Evolutionary conservation across 257 asterid species (phyloP).

Genomic region (Solanum habrochaites): DNA sequence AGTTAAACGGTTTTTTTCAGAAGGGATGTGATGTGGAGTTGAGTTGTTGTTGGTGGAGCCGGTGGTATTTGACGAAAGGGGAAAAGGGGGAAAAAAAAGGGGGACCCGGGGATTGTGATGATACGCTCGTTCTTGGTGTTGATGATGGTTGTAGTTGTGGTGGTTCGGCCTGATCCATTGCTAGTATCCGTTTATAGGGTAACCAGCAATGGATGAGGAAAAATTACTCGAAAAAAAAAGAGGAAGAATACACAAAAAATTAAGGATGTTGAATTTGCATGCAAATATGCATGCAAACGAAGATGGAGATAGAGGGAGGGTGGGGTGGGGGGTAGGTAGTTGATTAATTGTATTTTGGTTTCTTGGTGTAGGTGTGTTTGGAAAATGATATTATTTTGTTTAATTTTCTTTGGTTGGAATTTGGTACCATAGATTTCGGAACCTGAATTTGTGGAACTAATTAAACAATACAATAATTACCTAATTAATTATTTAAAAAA

Average conservation of each 20-base stretch:
- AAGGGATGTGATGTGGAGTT: too few relatives aligned
- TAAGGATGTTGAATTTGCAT: not conserved
- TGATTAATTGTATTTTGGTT: not conserved
- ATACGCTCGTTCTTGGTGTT: not conserved
- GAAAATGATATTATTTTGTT: not conserved
- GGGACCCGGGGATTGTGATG: too few relatives aligned
- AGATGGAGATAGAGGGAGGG: not conserved
- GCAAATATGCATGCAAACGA: not conserved
- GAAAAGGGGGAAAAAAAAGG: too few relatives aligned
- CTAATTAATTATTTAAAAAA: not conserved
- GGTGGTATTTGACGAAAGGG: too few relatives aligned
- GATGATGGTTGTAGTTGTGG: not conserved
- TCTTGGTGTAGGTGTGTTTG: not conserved
- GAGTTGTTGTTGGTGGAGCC: not conserved
- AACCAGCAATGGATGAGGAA: not conserved
- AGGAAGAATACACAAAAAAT: not conserved
- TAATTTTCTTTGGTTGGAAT: not conserved
- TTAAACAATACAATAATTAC: not conserved
- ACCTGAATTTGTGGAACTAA: not conserved
- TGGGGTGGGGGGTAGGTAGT: not conserved
- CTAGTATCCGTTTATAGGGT: not conserved
- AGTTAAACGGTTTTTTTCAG: constrained; percentile 43
- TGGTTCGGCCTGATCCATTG: not conserved
- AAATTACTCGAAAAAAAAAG: not conserved
- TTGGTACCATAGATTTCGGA: not conserved